Conservation (phyloP, 805 yeast genomes). For the Candida vartiovaarae region DNA sequence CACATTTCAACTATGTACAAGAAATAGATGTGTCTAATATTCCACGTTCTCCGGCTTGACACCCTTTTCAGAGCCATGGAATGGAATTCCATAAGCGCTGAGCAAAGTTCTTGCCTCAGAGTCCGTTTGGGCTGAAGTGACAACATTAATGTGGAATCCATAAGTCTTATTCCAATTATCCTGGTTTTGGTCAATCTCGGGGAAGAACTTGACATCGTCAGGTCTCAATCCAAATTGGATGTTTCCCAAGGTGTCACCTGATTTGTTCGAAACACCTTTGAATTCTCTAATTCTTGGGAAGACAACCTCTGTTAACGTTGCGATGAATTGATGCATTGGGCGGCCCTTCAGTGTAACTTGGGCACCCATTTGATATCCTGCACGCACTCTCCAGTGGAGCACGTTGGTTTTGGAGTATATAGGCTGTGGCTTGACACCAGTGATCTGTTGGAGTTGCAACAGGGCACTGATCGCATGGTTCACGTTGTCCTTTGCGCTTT, state of each 20-base stretch:
- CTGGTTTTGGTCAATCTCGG: conserved; percentile 86
- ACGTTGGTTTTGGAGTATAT: conserved; percentile 73
- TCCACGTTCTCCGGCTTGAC: conserved; percentile 20
- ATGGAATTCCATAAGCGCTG: conserved; percentile 79
- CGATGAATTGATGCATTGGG: conserved; percentile 76
- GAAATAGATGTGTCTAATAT: conserved; percentile 5
- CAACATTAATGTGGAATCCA: conserved; percentile 79
- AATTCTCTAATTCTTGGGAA: conserved; percentile 89
- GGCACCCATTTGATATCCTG: conserved; percentile 89
- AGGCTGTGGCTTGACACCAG: conserved; percentile 78
- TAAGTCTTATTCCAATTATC: conserved; percentile 84
- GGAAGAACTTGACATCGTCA: conserved; percentile 75
- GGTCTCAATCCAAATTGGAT: conserved; percentile 77
- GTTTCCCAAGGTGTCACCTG: conserved; percentile 85
- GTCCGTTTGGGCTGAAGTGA: conserved; percentile 86
- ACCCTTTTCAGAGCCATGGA: conserved; percentile 45
- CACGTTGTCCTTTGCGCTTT: conserved; percentile 60
- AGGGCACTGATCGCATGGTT: conserved; percentile 71
- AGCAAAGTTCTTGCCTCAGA: conserved; percentile 80
- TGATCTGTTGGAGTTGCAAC: conserved; percentile 83
- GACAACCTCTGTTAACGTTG: conserved; percentile 85
- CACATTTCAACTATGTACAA: conserved; percentile 1
- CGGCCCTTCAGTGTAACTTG: conserved; percentile 70
- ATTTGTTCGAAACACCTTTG: conserved; percentile 61
- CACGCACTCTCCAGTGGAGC: conserved; percentile 79